A percentile compares a stretch with the other conserved stretches of the same genome.
Conservation (phyloP, 2,329 filamentous ascomycete species). For the Diaporthe destruens region DNA sequence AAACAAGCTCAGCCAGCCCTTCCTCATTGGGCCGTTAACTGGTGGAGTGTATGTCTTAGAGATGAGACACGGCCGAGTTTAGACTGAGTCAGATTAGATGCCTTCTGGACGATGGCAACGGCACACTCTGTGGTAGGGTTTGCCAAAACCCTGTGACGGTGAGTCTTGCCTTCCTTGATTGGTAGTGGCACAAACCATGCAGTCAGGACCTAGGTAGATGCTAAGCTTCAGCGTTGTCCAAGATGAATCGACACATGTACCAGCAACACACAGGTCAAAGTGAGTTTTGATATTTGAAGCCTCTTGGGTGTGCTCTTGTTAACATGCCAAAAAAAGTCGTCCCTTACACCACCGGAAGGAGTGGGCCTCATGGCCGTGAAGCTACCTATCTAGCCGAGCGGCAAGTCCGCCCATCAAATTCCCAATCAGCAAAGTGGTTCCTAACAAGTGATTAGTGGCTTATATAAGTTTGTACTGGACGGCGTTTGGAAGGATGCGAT, state of each 20-base stretch:
- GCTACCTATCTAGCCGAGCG: not conserved
- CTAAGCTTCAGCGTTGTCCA: not conserved
- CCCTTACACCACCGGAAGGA: not conserved
- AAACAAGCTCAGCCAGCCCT: not conserved
- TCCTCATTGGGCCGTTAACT: not conserved
- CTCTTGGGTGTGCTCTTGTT: not conserved
- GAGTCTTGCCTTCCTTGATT: too few species aligned
- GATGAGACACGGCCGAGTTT: too few species aligned
- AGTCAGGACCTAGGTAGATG: too few species aligned
- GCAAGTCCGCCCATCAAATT: not conserved
- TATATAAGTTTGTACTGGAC: not conserved
- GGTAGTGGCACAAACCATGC: too few species aligned
- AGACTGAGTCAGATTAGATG: not conserved
- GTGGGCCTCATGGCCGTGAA: not conserved
- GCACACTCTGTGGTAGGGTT: not conserved
- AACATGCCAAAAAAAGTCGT: not conserved
- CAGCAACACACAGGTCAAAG: not conserved
- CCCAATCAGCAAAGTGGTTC: fast-evolving
- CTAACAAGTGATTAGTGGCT: not conserved
- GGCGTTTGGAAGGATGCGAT: not conserved
- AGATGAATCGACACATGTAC: conserved; percentile 10
- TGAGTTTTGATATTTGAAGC: not conserved
- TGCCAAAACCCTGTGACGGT: not conserved
- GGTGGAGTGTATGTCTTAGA: not conserved
- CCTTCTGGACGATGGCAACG: not conserved